Evolutionary conservation across 2,329 filamentous ascomycete species (phyloP).

Genomic region (Botrytis porri): DNA sequence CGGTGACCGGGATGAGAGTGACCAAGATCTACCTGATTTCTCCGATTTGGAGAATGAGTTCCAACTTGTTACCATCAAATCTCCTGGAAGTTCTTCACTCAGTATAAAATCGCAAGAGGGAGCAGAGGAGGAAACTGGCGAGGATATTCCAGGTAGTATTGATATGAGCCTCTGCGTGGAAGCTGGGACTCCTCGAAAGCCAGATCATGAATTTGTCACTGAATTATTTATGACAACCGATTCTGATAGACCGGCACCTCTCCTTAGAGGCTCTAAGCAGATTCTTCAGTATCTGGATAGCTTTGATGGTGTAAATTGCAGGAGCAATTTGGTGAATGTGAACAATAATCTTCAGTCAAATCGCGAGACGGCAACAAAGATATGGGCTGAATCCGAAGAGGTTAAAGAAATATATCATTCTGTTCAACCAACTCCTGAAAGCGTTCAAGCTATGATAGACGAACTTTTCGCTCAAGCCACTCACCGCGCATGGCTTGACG

Average conservation of each 20-base stretch:
- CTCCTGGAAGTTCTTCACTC: neutral
- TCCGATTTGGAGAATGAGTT: conserved; percentile 16
- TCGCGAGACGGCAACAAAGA: neutral
- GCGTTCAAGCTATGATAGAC: neutral
- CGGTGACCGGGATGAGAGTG: neutral
- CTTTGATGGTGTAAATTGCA: neutral
- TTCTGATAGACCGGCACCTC: neutral
- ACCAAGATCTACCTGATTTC: conserved; percentile 18
- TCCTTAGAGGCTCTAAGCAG: conserved; percentile 16
- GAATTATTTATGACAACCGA: neutral
- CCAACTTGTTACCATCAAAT: neutral
- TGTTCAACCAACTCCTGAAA: neutral
- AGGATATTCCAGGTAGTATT: neutral
- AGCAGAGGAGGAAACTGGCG: neutral
- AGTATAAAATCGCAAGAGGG: conserved; percentile 4
- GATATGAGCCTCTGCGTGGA: conserved; percentile 15
- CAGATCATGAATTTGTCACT: neutral
- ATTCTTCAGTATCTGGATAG: conserved; percentile 14
- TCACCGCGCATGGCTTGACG: neutral
- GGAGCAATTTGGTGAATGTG: neutral
- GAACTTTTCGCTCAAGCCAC: neutral
- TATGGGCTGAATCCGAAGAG: neutral
- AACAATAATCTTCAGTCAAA: neutral
- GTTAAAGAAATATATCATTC: neutral
- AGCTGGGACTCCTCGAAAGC: conserved; percentile 13